Evolutionary conservation across 1,284 basidiomycete species (phyloP).

Genomic region (Coniferiporia sulphurascens): DNA sequence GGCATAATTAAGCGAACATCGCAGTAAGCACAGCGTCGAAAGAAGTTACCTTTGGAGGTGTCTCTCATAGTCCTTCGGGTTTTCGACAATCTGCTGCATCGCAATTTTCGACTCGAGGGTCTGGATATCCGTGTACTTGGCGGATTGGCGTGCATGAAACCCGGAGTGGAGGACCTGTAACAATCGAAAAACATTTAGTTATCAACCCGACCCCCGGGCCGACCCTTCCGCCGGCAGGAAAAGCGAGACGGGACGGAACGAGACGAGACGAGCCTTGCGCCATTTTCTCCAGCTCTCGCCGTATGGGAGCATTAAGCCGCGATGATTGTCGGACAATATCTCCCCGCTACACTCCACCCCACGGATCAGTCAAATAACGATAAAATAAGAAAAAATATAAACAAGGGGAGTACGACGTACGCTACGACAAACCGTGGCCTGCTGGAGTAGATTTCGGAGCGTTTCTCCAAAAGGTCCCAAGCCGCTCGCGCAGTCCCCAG

Average conservation of each 20-base stretch:
- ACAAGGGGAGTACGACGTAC: conserved; percentile 21
- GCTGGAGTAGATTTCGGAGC: conserved; percentile 46
- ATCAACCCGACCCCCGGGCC: too few relatives aligned
- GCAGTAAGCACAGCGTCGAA: neutral
- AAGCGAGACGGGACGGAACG: neutral
- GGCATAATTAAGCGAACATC: neutral
- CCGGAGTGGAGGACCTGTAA: conserved; percentile 42
- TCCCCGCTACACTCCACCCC: conserved; percentile 28
- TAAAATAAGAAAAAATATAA: neutral
- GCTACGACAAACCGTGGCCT: conserved; percentile 45
- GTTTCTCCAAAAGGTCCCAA: conserved; percentile 51
- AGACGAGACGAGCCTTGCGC: conserved; percentile 35
- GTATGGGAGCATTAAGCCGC: conserved; percentile 45
- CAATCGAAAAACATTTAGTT: neutral
- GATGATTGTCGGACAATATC: conserved; percentile 43
- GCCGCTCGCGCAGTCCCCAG: conserved; percentile 46
- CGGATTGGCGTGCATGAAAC: conserved; percentile 37
- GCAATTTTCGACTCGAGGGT: conserved; percentile 45
- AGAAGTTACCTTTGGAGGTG: conserved; percentile 38
- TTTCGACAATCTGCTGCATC: conserved; percentile 37
- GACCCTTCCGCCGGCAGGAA: too few relatives aligned
- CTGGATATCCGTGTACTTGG: conserved; percentile 45
- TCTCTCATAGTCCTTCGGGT: conserved; percentile 37
- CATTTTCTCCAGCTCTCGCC: conserved; percentile 44
- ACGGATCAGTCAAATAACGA: neutral